Percentiles rank a stretch among this genome's conserved stretches.
Conservation (phyloP, 495 filamentous ascomycete species). For the Aspergillus haitiensis region DNA sequence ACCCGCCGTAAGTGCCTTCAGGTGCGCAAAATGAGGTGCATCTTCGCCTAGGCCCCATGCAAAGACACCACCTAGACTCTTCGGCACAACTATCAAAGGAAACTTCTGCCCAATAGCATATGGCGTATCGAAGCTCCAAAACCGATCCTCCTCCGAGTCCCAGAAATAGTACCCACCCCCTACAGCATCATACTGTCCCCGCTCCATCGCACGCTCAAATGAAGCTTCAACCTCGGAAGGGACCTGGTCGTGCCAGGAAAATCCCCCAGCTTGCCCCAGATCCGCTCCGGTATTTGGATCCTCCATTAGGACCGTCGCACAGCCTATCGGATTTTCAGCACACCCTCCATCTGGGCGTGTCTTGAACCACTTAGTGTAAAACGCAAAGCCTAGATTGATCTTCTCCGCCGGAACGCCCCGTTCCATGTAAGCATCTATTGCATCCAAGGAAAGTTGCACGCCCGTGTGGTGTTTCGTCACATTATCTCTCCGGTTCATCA, state of each 20-base stretch:
- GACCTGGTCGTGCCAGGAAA: slow-evolving; percentile 42
- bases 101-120: slow-evolving; percentile 63
- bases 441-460: slow-evolving; percentile 52
- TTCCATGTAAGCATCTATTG: slow-evolving; percentile 59
- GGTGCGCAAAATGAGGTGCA: slow-evolving; percentile 56
- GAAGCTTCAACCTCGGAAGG: slow-evolving; percentile 32
- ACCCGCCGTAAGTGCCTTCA: slow-evolving; percentile 41
- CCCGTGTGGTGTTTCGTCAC: slow-evolving; percentile 68
- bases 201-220: slow-evolving; percentile 47
- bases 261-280: slow-evolving; percentile 40
- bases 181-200: slow-evolving; percentile 57
- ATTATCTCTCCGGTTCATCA: slow-evolving; percentile 73
- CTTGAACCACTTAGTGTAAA: slow-evolving; percentile 71
- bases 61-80: slow-evolving; percentile 65
- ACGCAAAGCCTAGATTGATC: slow-evolving; percentile 72
- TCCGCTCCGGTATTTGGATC: slow-evolving; percentile 30
- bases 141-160: slow-evolving; percentile 58
- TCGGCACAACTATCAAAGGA: slow-evolving; percentile 53
- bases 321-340: slow-evolving; percentile 55
- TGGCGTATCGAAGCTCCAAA: slow-evolving; percentile 75
- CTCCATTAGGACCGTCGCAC: slow-evolving; percentile 61
- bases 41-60: slow-evolving; percentile 78
- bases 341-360: slow-evolving; percentile 52
- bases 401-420: slow-evolving; percentile 56
- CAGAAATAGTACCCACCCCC: slow-evolving; percentile 69